These are phyloP conservation scores for Botrytis deweyae DNA, from an alignment of 2,329 filamentous ascomycete genomes.

Conservation along the genomic window DNA sequence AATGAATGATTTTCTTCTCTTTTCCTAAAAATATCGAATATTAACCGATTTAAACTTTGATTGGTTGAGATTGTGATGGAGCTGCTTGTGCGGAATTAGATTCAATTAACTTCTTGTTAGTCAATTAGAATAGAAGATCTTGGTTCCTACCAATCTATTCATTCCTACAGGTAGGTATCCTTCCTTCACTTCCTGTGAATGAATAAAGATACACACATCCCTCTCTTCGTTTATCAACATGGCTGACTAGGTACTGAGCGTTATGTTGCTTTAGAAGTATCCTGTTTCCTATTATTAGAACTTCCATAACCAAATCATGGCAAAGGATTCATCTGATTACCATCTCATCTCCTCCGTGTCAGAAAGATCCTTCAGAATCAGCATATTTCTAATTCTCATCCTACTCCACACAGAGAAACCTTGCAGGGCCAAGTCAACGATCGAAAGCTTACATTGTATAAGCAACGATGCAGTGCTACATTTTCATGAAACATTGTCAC, in stretches of 20 bases:
- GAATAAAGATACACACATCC: not conserved
- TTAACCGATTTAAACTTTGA: not conserved
- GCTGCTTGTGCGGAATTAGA: not conserved
- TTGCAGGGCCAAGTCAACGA: not conserved
- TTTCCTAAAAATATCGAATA: not conserved
- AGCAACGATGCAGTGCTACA: not conserved
- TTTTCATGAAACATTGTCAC: not conserved
- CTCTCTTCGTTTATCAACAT: not conserved
- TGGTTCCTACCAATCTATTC: not conserved
- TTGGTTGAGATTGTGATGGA: not conserved
- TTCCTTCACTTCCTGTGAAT: not conserved
- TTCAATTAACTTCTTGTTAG: not conserved
- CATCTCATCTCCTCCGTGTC: conserved; percentile 1
- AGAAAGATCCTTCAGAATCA: conserved; percentile 2
- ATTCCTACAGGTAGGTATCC: not conserved
- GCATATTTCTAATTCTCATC: not conserved
- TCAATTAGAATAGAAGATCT: not conserved
- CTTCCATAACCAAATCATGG: not conserved
- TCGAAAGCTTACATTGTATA: not conserved
- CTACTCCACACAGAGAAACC: not conserved
- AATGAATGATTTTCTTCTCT: too few relatives aligned
- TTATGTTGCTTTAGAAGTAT: not conserved
- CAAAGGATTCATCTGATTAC: not conserved
- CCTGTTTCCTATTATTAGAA: conserved; percentile 1
- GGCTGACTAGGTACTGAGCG: not conserved